These are phyloP conservation scores for Epicoccum nigrum DNA, from an alignment of 2,329 filamentous ascomycete species.

Conservation along the genomic window DNA sequence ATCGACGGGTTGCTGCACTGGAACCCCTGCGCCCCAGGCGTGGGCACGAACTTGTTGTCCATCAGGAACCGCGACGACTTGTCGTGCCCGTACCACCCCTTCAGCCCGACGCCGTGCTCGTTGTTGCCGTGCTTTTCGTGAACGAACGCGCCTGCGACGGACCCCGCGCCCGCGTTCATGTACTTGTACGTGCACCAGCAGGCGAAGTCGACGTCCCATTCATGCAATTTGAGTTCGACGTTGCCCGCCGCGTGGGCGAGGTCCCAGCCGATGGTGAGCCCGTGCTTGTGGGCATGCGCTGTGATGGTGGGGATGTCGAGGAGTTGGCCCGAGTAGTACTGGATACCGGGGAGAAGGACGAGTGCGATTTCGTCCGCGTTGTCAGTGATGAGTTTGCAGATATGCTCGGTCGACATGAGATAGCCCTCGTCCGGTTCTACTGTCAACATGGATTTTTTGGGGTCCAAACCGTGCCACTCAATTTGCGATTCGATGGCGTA, in stretches of 20 bases:
- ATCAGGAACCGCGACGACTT: conserved; percentile 79
- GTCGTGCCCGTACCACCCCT: conserved; percentile 87
- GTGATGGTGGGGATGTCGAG: conserved; percentile 85
- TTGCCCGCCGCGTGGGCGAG: conserved; percentile 87
- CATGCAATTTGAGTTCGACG: conserved; percentile 76
- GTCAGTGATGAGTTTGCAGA: conserved; percentile 73
- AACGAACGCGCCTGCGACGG: conserved; percentile 79
- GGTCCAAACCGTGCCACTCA: conserved; percentile 69
- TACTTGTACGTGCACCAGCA: conserved; percentile 97
- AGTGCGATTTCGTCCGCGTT: conserved; percentile 75
- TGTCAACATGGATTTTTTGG: conserved; percentile 71
- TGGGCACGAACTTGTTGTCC: conserved; percentile 79
- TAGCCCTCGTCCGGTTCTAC: conserved; percentile 68
- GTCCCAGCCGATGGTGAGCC: conserved; percentile 82
- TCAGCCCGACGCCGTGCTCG: conserved; percentile 67
- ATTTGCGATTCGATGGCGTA: conserved; percentile 86
- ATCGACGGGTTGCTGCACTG: conserved; percentile 84
- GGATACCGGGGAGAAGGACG: conserved; percentile 81
- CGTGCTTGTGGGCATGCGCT: conserved; percentile 70
- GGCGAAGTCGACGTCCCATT: conserved; percentile 90
- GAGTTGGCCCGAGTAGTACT: conserved; percentile 88
- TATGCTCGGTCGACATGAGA: conserved; percentile 69
- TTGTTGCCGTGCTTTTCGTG: conserved; percentile 74
- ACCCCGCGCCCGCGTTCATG: conserved; percentile 81
- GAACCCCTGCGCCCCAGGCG: conserved; percentile 77